Conservation (phyloP, 495 filamentous ascomycete species). For the Hypoxylon fragiforme region DNA sequence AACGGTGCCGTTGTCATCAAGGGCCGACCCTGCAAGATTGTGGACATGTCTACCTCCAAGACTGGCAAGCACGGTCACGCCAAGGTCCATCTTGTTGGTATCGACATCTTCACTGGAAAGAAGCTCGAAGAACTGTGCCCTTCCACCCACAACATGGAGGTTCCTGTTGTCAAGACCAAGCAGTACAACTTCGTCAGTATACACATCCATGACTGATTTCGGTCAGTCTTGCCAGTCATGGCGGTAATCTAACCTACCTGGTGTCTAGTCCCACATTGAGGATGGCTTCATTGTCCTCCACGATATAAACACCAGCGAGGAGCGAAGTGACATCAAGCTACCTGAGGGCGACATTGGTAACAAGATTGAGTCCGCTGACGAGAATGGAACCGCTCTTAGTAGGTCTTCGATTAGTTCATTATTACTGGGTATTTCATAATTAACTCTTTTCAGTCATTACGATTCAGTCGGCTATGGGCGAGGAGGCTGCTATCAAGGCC, state of each 20-base stretch:
- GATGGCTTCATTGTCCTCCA: constrained; percentile 87
- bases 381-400: constrained; percentile 80
- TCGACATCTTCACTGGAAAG: constrained; percentile 99
- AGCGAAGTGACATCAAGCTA: constrained; percentile 77
- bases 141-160: constrained; percentile 99
- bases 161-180: constrained; percentile 84
- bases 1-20: constrained; percentile 98
- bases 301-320: constrained; percentile 80
- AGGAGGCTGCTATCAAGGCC: constrained; percentile 88
- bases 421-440: no score
- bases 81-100: constrained; percentile 96
- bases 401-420: constrained; percentile 49
- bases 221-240: not conserved
- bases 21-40: constrained; percentile 98
- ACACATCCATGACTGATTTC: not conserved
- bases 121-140: constrained; percentile 99
- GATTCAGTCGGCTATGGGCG: constrained; percentile 92
- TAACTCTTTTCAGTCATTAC: constrained; percentile 70
- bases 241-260: not conserved
- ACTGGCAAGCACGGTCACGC: constrained; percentile 99
- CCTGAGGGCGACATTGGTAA: constrained; percentile 87
- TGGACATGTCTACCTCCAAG: constrained; percentile 99
- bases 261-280: constrained; percentile 76
- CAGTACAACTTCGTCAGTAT: constrained; percentile 92
- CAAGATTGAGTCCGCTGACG: constrained; percentile 69